Evolutionary conservation across 2,329 filamentous ascomycete genomes (phyloP).

Genomic region (Emergomyces pasteurianus): DNA sequence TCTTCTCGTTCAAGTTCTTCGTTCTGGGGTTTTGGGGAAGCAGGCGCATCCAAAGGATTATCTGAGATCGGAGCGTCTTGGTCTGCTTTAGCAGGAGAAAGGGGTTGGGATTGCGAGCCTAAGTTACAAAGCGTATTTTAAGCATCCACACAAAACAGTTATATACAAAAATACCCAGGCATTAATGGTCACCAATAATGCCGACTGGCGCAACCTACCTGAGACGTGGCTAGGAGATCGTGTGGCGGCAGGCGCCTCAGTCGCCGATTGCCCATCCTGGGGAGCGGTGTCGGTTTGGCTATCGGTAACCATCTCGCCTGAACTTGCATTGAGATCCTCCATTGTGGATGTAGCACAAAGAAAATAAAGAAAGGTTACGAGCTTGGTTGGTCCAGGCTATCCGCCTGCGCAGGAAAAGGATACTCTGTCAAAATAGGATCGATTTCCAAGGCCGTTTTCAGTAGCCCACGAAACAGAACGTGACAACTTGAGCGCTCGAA

Average conservation of each 20-base stretch:
- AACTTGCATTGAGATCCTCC: slow-evolving; percentile 24
- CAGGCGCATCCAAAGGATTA: slow-evolving; percentile 58
- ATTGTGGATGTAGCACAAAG: slow-evolving; percentile 20
- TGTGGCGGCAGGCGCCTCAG: slow-evolving; percentile 9
- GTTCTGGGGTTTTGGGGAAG: slow-evolving; percentile 51
- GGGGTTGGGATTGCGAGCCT: slow-evolving; percentile 24
- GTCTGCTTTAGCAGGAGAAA: slow-evolving; percentile 20
- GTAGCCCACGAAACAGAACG: background rate
- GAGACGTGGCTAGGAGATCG: slow-evolving; percentile 17
- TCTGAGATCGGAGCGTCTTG: slow-evolving; percentile 36
- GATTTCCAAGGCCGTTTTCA: background rate
- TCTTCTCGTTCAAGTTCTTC: slow-evolving; percentile 51
- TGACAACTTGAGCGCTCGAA: background rate
- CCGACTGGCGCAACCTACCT: slow-evolving; percentile 17
- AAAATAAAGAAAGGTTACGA: slow-evolving; percentile 11
- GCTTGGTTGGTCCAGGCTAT: slow-evolving; percentile 6
- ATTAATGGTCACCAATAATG: background rate
- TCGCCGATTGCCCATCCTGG: slow-evolving; percentile 20
- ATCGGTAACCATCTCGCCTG: slow-evolving; percentile 19
- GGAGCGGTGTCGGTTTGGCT: slow-evolving; percentile 14
- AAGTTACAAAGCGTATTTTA: slow-evolving; percentile 7
- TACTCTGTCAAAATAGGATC: slow-evolving; percentile 3
- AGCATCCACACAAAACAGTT: slow-evolving; percentile 12
- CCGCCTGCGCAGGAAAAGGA: slow-evolving; percentile 2
- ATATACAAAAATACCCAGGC: slow-evolving; percentile 3